These are phyloP conservation scores for Fonsecaea erecta DNA, from an alignment of 2,329 filamentous ascomycete genomes.

Conservation along the genomic window DNA sequence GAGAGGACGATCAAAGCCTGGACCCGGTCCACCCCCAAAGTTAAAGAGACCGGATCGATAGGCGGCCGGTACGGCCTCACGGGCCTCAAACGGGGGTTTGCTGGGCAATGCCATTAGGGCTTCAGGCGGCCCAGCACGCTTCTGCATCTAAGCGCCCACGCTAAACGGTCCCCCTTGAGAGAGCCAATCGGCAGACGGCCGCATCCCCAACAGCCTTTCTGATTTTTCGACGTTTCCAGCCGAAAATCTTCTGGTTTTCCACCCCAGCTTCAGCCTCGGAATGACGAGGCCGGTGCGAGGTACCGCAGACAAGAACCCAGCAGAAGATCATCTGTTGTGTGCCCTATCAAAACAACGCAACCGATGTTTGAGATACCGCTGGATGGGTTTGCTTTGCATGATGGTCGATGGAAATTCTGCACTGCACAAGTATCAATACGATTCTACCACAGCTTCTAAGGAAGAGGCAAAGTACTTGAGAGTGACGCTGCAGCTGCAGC, in stretches of 20 bases:
- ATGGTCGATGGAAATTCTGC: background rate
- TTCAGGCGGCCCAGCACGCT: constrained; percentile 8
- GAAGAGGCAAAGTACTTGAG: background rate
- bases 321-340: background rate
- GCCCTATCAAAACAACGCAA: background rate
- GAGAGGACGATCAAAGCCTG: background rate
- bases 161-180: constrained; percentile 8
- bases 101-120: constrained; percentile 3
- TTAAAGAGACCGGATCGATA: constrained; percentile 6
- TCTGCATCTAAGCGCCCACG: constrained; percentile 26
- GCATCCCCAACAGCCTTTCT: background rate
- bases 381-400: background rate
- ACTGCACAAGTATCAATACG: background rate
- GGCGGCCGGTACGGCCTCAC: background rate
- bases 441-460: background rate
- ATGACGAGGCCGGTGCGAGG: background rate
- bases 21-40: constrained; percentile 1
- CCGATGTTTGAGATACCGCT: background rate
- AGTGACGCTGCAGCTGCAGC: background rate
- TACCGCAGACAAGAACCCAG: background rate
- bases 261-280: too few species aligned
- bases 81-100: background rate
- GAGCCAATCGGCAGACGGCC: constrained; percentile 14
- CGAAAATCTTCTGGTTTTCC: constrained; percentile 12
- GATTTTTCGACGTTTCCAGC: constrained; percentile 22